Percentiles rank a stretch among this genome's conserved stretches.
Evolutionary conservation across 1,284 basidiomycete genomes (phyloP).

Genomic region (Neolentinus lepideus): DNA sequence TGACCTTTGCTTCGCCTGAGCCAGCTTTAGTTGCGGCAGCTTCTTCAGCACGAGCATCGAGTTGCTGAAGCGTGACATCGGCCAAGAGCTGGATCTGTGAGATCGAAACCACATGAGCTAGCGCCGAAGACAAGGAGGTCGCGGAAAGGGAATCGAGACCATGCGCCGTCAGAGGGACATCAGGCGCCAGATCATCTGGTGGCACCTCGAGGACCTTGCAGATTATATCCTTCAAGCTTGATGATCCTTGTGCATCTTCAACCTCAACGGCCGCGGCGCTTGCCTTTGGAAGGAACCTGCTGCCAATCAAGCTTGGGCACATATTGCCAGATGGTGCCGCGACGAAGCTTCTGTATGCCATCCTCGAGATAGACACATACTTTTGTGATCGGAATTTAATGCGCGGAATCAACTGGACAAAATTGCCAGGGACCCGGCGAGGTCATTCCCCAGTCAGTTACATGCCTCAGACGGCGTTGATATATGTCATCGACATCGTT

Average conservation of each 20-base stretch:
- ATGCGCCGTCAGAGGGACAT: constrained; percentile 32
- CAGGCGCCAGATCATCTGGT: constrained; percentile 23
- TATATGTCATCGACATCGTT: constrained; percentile 2
- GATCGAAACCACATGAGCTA: constrained; percentile 22
- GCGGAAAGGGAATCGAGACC: constrained; percentile 35
- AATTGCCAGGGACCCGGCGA: constrained; percentile 23
- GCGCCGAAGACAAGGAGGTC: constrained; percentile 23
- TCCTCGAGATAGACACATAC: constrained; percentile 24
- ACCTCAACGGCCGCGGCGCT: too few species aligned
- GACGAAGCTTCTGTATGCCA: constrained; percentile 16
- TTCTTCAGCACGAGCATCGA: background rate
- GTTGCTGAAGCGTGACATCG: constrained; percentile 20
- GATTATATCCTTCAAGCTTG: constrained; percentile 11
- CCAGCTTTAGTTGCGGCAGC: too few species aligned
- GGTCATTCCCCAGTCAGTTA: constrained; percentile 20
- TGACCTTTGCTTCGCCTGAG: too few species aligned
- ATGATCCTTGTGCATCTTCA: constrained; percentile 17
- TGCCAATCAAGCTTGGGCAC: constrained; percentile 27
- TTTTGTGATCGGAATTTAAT: too few species aligned
- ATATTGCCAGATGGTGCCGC: constrained; percentile 18
- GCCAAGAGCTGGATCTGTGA: constrained; percentile 31
- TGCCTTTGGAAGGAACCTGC: constrained; percentile 12
- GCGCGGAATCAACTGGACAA: too few species aligned
- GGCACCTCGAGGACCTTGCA: constrained; percentile 22
- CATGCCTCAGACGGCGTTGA: background rate